Evolutionary conservation across 352 stramenopile genomes (phyloP), one percentile per base, ranked within the genome.

Genomic region (Phytophthora meadii): DNA sequence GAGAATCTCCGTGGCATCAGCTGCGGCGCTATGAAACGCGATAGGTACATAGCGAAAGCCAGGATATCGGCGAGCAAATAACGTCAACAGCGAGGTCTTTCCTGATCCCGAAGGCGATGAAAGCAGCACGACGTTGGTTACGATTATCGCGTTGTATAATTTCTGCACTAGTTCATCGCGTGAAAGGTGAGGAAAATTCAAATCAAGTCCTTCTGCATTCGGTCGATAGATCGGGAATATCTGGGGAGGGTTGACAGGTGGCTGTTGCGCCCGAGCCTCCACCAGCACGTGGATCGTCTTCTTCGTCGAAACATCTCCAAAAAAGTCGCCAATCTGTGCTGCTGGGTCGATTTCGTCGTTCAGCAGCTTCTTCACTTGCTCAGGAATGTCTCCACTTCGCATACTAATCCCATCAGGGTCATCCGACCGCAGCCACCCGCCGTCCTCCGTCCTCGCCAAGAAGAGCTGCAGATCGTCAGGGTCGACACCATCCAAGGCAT

Each of bases 71-170:
- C 7, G 32, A 49, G 22, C 49, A 32, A 61, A 67, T 15, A 67
- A 3, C 12, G 50, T 22, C 42, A 67, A 37, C 27, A 67, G 30
- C 49, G 49, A 61, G 4, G 40, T 61, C 11, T 67, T 61, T 1
- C 59, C 50, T 3, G 48, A 65, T 37, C 25, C 46, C 2, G 25
- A 14, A 28, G 56, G 47, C 10, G n/a, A n/a, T n/a, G n/a, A n/a
- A n/a, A n/a, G n/a, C n/a, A n/a, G n/a, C n/a, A n/a, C n/a, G 56
- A 30, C 11, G 30, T 46, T 44, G 46, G 36, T 58, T 2, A 10
- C 9, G 2, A n/a, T 30, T 10, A 65, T 19, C 1, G 5, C 12
- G 12, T 28, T 3, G n/a, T 58, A 39, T 1, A 65, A 4, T 19
- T 56, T 57, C 14, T 28, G 0, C 1, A 65, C 47, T 37, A 65